Evolutionary conservation across 169 alveolate species (phyloP), one percentile per base, ranked within the genome.

Genomic region (Cryptosporidium ubiquitum): DNA sequence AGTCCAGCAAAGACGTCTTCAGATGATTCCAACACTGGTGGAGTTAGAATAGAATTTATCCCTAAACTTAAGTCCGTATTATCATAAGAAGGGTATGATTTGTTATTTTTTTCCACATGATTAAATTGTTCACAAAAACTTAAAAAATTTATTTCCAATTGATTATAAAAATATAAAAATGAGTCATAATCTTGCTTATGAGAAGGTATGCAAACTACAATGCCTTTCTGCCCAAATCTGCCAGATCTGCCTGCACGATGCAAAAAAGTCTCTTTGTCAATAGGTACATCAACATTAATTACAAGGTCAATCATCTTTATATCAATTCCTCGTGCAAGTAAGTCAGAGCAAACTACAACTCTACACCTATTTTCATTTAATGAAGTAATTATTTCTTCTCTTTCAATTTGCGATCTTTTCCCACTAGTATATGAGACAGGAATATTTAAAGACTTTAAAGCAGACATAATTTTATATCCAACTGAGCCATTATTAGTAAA

Each of bases 211-310:
- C 95, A 93, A 35, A 96, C 93, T 29, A 97, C 94, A 31, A 92
- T 42, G 9, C 98, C 98, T 44, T 79, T 89, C 55, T 93, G 93
- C 0, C 98, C 98, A 39, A 85, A 94, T 60, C 98, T 84, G 0
- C 96, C 98, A 37, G 97, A 89, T 86, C 98, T 92, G 14, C 98
- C 98, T 44, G 97, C 94, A 55, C 98, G 93, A 79, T 96, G 98
- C n/a, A 96, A 85, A 84, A 94, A 96, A 26, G 95, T 93, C 68
- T 95, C 97, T 86, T 93, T 94, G 18, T 93, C 91, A 20, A 73
- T 49, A 12, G 97, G 98, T 64, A 96, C 84, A 91, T 97, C 99
- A 86, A 95, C 92, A 75, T 96, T 96, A 4, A 97, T 94, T 5
- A 97, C 98, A 84, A 95, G 92, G 85, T 95, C 98, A 18, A 96